Conservation (phyloP, 2,329 filamentous ascomycete species). For the Aspergillus pseudonomiae region DNA sequence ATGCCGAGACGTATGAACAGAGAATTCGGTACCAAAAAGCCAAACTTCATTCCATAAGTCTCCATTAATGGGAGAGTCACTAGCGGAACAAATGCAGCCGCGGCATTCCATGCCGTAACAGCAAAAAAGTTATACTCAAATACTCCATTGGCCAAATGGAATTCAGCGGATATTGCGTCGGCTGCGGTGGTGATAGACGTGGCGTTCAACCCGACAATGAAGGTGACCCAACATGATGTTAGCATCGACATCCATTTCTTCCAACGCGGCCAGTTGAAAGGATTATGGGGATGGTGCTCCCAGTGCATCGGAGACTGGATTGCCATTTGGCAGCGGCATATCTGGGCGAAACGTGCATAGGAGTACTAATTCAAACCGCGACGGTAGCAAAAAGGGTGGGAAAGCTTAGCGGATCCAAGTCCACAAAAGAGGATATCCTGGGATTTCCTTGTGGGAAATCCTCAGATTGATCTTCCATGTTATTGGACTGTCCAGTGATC, state of each 20-base stretch:
- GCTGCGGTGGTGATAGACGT: slow-evolving; percentile 25
- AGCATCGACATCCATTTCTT: slow-evolving; percentile 25
- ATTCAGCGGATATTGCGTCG: slow-evolving; percentile 17
- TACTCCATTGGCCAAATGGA: slow-evolving; percentile 16
- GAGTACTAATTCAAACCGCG: not conserved
- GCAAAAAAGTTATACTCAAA: slow-evolving; percentile 27
- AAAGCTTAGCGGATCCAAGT: not conserved
- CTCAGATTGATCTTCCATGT: not conserved
- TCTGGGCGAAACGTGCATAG: not conserved
- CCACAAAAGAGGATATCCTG: not conserved
- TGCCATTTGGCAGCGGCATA: not conserved
- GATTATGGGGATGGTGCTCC: slow-evolving; percentile 19
- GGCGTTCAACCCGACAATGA: slow-evolving; percentile 23
- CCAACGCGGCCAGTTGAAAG: slow-evolving; percentile 22
- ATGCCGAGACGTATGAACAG: not conserved
- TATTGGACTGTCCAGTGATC: not conserved
- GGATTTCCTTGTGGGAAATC: not conserved
- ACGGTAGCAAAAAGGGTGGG: not conserved
- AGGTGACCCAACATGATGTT: slow-evolving; percentile 22
- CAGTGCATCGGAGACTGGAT: slow-evolving; percentile 7
- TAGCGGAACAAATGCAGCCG: slow-evolving; percentile 22
- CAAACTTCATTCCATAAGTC: slow-evolving; percentile 22
- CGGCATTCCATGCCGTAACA: slow-evolving; percentile 24
- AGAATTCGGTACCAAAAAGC: slow-evolving; percentile 12
- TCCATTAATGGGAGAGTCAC: slow-evolving; percentile 25